Conservation (phyloP, 2,329 filamentous ascomycete genomes). For the Colletotrichum caudatum region DNA sequence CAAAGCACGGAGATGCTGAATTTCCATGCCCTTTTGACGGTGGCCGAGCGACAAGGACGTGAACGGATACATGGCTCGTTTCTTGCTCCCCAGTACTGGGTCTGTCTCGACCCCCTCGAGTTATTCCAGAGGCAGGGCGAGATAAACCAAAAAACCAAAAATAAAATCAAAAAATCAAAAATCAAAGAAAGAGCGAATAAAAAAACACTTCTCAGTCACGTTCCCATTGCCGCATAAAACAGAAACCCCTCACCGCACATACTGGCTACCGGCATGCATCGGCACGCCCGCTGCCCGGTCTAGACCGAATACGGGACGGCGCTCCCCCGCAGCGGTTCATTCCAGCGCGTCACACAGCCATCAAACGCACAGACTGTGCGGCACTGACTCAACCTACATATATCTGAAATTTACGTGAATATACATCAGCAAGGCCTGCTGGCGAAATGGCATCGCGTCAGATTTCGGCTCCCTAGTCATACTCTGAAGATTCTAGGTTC, state of each 20-base stretch:
- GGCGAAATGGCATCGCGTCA: constrained; percentile 43
- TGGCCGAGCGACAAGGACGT: neutral
- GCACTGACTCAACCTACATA: rapidly evolving
- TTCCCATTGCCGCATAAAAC: neutral
- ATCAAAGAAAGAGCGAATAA: too few relatives aligned
- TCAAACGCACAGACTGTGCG: neutral
- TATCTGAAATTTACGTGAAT: too few relatives aligned
- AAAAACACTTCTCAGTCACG: neutral
- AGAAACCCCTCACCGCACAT: neutral
- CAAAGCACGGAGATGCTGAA: too few relatives aligned
- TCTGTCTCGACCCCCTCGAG: neutral
- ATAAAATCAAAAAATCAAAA: neutral
- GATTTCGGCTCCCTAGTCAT: constrained; percentile 40
- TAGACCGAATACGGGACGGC: constrained; percentile 8
- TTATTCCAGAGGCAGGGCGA: neutral
- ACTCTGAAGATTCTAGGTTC: constrained; percentile 42
- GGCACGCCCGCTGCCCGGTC: neutral
- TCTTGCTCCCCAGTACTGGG: neutral
- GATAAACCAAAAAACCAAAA: neutral
- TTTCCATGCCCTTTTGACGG: neutral
- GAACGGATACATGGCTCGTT: neutral
- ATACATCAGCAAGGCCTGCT: constrained; percentile 26
- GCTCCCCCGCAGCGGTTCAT: neutral
- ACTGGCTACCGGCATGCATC: neutral
- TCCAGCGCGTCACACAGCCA: too few relatives aligned